A percentile compares a stretch with the other conserved stretches of the same genome.
Conservation (phyloP, 2,329 filamentous ascomycete genomes). For the Polychaeton citri region DNA sequence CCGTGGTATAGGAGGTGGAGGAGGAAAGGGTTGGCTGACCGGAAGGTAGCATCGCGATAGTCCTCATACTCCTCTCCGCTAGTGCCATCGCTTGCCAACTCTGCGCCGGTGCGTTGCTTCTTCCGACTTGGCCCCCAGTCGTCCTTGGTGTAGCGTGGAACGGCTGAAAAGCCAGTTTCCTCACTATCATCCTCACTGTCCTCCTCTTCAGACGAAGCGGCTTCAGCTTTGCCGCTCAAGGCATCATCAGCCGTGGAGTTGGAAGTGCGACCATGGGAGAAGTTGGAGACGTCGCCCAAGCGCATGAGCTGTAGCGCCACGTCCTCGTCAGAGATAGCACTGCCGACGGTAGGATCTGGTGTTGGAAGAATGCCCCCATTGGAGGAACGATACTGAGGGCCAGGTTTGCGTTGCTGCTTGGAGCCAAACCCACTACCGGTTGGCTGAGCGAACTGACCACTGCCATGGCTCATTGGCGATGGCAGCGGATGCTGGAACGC, state of each 20-base stretch:
- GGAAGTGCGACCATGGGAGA: slow-evolving; percentile 84
- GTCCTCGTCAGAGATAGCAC: slow-evolving; percentile 95
- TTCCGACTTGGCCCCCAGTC: slow-evolving; percentile 19
- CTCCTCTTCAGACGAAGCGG: slow-evolving; percentile 52
- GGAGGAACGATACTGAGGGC: slow-evolving; percentile 20
- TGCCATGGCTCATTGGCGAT: slow-evolving; percentile 64
- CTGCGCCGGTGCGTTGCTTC: slow-evolving; percentile 25
- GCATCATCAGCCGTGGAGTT: slow-evolving; percentile 89
- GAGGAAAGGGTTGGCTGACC: slow-evolving; percentile 22
- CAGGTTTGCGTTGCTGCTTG: slow-evolving; percentile 38
- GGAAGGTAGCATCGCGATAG: slow-evolving; percentile 38
- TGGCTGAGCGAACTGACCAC: slow-evolving; percentile 10
- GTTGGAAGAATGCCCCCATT: slow-evolving; percentile 63
- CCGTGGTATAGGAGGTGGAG: not conserved
- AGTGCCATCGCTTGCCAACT: slow-evolving; percentile 42
- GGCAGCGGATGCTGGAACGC: slow-evolving; percentile 64
- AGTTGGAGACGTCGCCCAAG: slow-evolving; percentile 83
- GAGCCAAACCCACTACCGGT: slow-evolving; percentile 7
- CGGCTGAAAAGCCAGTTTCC: slow-evolving; percentile 25
- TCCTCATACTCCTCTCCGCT: slow-evolving; percentile 50
- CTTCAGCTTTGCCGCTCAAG: slow-evolving; percentile 79
- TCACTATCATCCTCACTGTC: slow-evolving; percentile 73
- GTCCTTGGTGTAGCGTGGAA: slow-evolving; percentile 14
- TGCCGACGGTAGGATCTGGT: slow-evolving; percentile 91
- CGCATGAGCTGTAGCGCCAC: slow-evolving; percentile 95